A percentile compares a stretch with the other conserved stretches of the same genome.
phyloP scores from a whole-genome alignment of 129 eudicot genomes.

The Artemisia annua region DNA sequence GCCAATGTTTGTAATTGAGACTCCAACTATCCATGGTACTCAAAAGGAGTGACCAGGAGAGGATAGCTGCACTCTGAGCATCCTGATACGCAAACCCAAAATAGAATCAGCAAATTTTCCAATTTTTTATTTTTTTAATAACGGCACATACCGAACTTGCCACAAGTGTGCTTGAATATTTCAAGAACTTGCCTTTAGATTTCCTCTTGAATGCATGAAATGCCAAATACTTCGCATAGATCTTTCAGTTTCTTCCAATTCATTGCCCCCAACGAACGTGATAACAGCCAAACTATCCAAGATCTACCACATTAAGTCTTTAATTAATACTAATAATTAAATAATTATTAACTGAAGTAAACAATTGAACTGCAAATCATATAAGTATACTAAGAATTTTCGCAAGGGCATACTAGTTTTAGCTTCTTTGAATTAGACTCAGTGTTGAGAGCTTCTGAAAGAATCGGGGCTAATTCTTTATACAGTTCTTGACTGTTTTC shows the following conservation, averaged over 20 bases:
- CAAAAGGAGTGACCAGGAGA: slow-evolving; percentile 56
- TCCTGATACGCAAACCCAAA: slow-evolving; percentile 29
- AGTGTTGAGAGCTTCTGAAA: slow-evolving; percentile 55
- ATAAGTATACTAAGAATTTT: slow-evolving; percentile 1
- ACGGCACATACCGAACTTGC: not conserved
- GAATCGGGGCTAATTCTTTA: slow-evolving; percentile 39
- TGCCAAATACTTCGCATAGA: slow-evolving; percentile 58
- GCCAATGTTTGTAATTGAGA: slow-evolving; percentile 46
- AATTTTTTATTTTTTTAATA: not conserved
- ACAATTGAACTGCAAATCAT: not conserved
- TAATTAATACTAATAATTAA: slow-evolving; percentile 15
- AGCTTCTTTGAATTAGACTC: slow-evolving; percentile 38
- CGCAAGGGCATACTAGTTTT: slow-evolving; percentile 39
- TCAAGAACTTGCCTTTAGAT: slow-evolving; percentile 37
- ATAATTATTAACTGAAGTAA: not conserved
- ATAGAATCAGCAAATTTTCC: slow-evolving; percentile 19
- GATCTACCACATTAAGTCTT: slow-evolving; percentile 29
- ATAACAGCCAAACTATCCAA: slow-evolving; percentile 50
- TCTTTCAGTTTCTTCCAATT: slow-evolving; percentile 45
- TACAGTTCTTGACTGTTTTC: slow-evolving; percentile 50
- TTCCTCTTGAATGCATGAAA: slow-evolving; percentile 38
- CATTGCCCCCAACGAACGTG: slow-evolving; percentile 53
- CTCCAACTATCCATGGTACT: slow-evolving; percentile 49
- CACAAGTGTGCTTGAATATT: not conserved
- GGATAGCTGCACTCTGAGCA: slow-evolving; percentile 40